Evolutionary conservation across 306 rosid species (phyloP).

Genomic region (Fragaria nilgerrensis): DNA sequence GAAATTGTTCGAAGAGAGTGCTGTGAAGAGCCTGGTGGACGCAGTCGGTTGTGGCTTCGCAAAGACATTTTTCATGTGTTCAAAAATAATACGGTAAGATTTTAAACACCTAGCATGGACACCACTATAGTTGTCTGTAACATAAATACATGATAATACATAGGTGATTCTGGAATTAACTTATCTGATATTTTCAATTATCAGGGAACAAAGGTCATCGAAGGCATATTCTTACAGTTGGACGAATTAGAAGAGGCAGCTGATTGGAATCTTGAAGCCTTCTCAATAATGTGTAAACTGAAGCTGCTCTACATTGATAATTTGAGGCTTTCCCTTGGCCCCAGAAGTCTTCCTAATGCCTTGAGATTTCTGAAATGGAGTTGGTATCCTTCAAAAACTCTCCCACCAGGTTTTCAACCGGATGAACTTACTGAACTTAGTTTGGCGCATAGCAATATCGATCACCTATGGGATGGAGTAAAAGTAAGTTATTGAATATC

Average conservation of each 20-base stretch:
- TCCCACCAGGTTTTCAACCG: slow-evolving; percentile 1
- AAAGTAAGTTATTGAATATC: neutral
- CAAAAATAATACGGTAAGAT: slow-evolving; percentile 15
- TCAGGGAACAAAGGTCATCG: slow-evolving; percentile 3
- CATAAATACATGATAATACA: neutral
- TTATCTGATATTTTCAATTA: neutral
- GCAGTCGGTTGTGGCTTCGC: slow-evolving; percentile 24
- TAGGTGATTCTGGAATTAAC: neutral
- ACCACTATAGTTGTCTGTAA: neutral
- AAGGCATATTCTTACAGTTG: neutral
- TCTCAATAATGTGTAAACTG: neutral
- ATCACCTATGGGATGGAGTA: neutral
- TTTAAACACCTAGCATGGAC: neutral
- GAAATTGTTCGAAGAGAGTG: slow-evolving; percentile 23
- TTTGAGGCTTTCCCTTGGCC: neutral
- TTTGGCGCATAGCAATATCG: neutral
- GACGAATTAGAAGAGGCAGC: neutral
- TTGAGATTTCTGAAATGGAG: slow-evolving; percentile 8
- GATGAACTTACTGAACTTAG: neutral
- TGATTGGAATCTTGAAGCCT: neutral
- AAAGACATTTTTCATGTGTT: slow-evolving; percentile 28
- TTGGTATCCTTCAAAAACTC: slow-evolving; percentile 12
- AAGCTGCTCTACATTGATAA: neutral
- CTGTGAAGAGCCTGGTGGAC: neutral
- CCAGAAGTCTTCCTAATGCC: neutral